Conservation (phyloP, 2,329 filamentous ascomycete genomes). For the Penicillium sp. region DNA sequence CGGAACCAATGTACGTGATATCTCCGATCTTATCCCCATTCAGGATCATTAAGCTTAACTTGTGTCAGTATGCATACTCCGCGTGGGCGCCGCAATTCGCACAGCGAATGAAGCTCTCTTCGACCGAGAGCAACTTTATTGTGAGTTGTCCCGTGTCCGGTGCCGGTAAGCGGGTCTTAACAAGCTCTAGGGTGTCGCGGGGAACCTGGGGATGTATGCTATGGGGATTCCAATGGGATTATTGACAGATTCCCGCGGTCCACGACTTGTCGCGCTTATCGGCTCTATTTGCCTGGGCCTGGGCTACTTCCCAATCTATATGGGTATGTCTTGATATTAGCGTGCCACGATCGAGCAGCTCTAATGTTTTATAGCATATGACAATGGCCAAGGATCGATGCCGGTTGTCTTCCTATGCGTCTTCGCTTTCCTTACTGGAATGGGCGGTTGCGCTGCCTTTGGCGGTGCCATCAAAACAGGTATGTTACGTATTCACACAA, state of each 20-base stretch:
- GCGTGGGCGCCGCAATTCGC: constrained; percentile 97
- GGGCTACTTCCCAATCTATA: constrained; percentile 84
- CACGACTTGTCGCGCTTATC: constrained; percentile 72
- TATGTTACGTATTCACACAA: constrained; percentile 27
- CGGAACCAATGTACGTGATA: constrained; percentile 73
- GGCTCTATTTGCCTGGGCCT: constrained; percentile 70
- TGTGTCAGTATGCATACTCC: constrained; percentile 85
- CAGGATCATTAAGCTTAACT: constrained; percentile 15
- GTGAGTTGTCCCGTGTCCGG: constrained; percentile 49
- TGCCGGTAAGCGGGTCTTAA: constrained; percentile 26
- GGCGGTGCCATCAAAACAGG: constrained; percentile 77
- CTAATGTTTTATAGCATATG: constrained; percentile 59
- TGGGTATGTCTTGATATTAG: constrained; percentile 38
- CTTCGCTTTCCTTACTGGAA: constrained; percentile 79
- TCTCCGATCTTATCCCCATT: constrained; percentile 1
- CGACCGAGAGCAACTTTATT: constrained; percentile 92
- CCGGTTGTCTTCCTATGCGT: constrained; percentile 66
- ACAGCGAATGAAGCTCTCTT: constrained; percentile 77
- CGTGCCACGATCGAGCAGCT: neutral
- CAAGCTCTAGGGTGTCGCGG: constrained; percentile 51
- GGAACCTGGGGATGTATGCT: constrained; percentile 82
- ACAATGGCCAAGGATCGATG: constrained; percentile 61
- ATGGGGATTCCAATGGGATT: constrained; percentile 86
- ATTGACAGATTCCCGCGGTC: constrained; percentile 78
- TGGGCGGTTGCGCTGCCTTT: constrained; percentile 91